Evolutionary conservation across 176 grass and related monocot species (phyloP).

Genomic region (Tuctoria greenei): DNA sequence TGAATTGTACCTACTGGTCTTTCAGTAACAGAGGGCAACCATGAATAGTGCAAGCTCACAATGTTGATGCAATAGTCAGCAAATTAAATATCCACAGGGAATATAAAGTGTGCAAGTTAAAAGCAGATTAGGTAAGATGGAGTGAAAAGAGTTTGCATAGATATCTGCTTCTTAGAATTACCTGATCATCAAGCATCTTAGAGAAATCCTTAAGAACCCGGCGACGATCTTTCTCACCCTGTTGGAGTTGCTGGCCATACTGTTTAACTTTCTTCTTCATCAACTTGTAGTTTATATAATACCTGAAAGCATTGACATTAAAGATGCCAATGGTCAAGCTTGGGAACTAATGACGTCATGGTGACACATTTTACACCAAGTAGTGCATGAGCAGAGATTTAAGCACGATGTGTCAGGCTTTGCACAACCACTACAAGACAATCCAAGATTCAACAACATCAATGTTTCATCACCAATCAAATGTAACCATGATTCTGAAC

Average conservation of each 20-base stretch:
- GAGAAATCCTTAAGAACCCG: conserved; percentile 93
- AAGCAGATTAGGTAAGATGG: conserved; percentile 23
- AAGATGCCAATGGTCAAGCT: conserved; percentile 11
- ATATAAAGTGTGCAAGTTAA: conserved; percentile 30
- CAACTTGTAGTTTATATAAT: conserved; percentile 98
- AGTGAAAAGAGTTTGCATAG: background rate
- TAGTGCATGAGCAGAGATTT: background rate
- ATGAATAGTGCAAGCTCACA: conserved; percentile 25
- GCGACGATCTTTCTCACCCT: conserved; percentile 75
- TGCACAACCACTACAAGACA: background rate
- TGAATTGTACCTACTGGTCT: background rate
- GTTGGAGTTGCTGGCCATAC: conserved; percentile 70
- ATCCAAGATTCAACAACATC: background rate
- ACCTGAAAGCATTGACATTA: conserved; percentile 51
- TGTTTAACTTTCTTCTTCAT: conserved; percentile 99
- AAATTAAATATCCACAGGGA: conserved; percentile 36
- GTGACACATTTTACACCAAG: background rate
- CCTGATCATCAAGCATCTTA: conserved; percentile 97
- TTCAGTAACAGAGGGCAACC: background rate
- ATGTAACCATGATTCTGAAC: background rate
- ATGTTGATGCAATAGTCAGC: conserved; percentile 27
- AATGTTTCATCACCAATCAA: conserved; percentile 18
- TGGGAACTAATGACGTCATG: background rate
- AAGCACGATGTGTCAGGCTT: background rate
- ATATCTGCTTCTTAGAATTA: conserved; percentile 38